A percentile compares a stretch with the other conserved stretches of the same genome.
Conservation (phyloP, 192 early-diverging fungal species). For the Lunasporangiospora selenospora region DNA sequence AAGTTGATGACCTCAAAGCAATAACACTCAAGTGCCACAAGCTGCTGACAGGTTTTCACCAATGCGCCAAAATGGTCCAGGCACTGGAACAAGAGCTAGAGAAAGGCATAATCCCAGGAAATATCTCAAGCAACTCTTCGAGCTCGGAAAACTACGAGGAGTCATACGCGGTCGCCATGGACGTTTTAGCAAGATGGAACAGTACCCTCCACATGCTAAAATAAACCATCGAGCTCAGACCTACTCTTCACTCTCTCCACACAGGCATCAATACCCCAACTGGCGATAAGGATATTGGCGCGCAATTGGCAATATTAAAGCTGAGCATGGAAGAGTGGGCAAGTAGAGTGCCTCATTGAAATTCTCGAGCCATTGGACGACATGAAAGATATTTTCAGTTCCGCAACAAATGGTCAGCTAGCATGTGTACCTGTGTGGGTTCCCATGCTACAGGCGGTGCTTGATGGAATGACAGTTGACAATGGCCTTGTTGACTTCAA, state of each 20-base stretch:
- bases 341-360: background rate
- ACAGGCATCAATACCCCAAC: no score
- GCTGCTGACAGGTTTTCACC: slow-evolving; percentile 5
- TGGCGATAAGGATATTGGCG: no score
- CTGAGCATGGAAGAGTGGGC: no score
- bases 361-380: background rate
- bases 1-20: background rate
- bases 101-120: no score
- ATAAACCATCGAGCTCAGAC: no score
- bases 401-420: background rate
- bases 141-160: background rate
- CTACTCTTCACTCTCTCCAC: no score
- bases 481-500: no score
- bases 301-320: no score
- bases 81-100: background rate
- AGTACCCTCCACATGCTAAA: background rate
- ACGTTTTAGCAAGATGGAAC: slow-evolving; percentile 17
- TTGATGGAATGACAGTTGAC: no score
- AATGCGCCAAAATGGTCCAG: slow-evolving; percentile 14
- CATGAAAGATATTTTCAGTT: slow-evolving; percentile 4
- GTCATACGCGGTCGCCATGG: background rate
- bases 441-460: no score
- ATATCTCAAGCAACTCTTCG: background rate
- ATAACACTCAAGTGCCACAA: slow-evolving; percentile 10
- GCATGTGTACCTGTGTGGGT: slow-evolving; percentile 9